Base-by-base conservation (phyloP, 2,329 filamentous ascomycete species). In the Cytospora paraplurivora region DNA sequence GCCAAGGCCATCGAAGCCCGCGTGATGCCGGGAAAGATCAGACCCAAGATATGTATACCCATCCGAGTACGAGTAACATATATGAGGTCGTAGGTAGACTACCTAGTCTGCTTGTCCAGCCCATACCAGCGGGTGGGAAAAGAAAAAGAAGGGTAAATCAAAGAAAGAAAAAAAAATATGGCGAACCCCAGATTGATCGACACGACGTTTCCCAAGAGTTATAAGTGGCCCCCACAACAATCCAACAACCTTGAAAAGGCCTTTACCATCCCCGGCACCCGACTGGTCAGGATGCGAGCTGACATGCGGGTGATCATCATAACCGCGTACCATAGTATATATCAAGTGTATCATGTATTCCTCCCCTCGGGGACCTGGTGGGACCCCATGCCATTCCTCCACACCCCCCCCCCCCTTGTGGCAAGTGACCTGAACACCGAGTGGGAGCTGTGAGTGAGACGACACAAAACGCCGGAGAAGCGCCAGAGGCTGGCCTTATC, bases 221-320 rank as follows among this genome's bases (percentile, higher is more conserved):
- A 27, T 38, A 55, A 34, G 35, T 7, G 8, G 44, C 17, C 44
- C 35, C 44, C 44, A 47, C 44, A 21, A 19, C 44, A 19, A 37
- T 6, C 35, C 35, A 37, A 13, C 12, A 8, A 13, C n/a, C n/a
- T 21, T 27, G 27, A 27, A 27, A 27, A 27, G 27, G 8, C 17
- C 51, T n/a, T 34, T 35, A 35, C 51, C 27, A 4, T 27, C 27
- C 27, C 27, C 51, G 52, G 33, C 59, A 15, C 51, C 59, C 59
- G 59, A 61, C 59, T 61, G 59, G 59, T 37, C 51, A 12, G 50
- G 49, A 55, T 15, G 51, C 59, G 59, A 61, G 59, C 59, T 61
- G 51, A 53, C 27, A 32, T 41, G 57, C 21, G 44, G 44, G 44
- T 47, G 44, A 47, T 19, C 44, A 47, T 47, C 17, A 44, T 44